Conservation (phyloP, 2,329 filamentous ascomycete genomes). For the Ceratocystis papillata region DNA sequence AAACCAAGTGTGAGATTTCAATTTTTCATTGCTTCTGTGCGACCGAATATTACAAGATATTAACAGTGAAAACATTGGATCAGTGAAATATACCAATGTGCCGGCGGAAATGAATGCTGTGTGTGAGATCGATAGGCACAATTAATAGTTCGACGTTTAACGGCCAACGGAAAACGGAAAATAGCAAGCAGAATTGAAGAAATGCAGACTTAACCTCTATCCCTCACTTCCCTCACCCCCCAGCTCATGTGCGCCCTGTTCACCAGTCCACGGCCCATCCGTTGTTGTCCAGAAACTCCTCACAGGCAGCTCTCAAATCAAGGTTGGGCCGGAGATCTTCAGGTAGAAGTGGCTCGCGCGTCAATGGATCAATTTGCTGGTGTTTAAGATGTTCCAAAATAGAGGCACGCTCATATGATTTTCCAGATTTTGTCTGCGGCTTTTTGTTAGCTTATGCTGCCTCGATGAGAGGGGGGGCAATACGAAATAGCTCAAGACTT, state of each 20-base stretch:
- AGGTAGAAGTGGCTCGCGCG: constrained; percentile 58
- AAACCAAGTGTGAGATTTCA: too few species aligned
- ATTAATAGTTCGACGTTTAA: too few species aligned
- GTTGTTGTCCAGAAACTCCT: constrained; percentile 74
- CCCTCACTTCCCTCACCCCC: too few species aligned
- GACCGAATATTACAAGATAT: too few species aligned
- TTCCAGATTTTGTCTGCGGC: constrained; percentile 63
- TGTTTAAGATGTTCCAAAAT: constrained; percentile 77
- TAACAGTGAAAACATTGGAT: too few species aligned
- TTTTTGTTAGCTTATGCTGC: constrained; percentile 22
- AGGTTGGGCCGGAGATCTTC: constrained; percentile 72
- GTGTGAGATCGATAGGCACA: too few species aligned
- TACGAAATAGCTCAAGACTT: constrained; percentile 27
- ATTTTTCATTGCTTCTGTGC: too few species aligned
- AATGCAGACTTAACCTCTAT: neutral
- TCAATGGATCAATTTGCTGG: constrained; percentile 68
- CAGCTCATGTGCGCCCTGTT: neutral
- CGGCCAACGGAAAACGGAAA: neutral
- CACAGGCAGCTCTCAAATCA: constrained; percentile 67
- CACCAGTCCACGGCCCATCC: constrained; percentile 92
- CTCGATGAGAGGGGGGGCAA: neutral
- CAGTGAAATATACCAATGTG: too few species aligned
- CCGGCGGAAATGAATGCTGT: too few species aligned
- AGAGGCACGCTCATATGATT: constrained; percentile 78
- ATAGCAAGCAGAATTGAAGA: neutral